Base-by-base conservation (phyloP, 352 stramenopile genomes). In the Globisporangium sylvaticum region DNA sequence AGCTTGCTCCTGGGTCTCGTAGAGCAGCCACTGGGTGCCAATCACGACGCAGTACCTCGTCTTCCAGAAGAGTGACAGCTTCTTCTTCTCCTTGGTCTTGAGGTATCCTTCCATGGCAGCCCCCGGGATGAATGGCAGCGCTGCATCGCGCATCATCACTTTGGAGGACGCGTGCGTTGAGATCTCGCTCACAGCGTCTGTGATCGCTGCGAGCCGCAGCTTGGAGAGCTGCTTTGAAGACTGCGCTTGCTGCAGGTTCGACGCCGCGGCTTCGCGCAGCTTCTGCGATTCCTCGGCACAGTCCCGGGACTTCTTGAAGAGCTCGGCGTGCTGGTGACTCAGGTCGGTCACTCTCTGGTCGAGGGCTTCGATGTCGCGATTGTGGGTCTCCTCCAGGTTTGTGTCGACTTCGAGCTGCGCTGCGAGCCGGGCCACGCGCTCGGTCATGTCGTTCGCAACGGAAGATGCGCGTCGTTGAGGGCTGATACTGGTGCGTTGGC, bases 61-160 rank as follows among this genome's bases (percentile, higher is more conserved):
- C 58, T 80, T 83, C 83, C 83, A 92, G 54, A 80, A 62, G 20
- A 74, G 31, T 18, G 77, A 70, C 50, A 80, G 80, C 56, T 84
- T 88, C 61, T 91, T 94, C 50, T 71, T 74, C 56, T 72, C 79
- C 25, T 77, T 82, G 0, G 86, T 55, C 22, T 87, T 84, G 20
- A 94, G 60, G 55, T 88, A 91, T 0, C 86, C 83, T 67, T 94
- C 85, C 83, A 94, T 94, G 0, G 73, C 50, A 0, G 85, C 83
- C 6, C 83, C 82, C 20, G 75, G 57, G 8, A 92, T 80, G 62
- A 83, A 90, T 7, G 79, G 75, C 31, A 94, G 70, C 6, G 80
- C 73, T 0, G 77, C 53, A 32, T 94, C 80, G 3, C 86, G 76
- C 65, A 69, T 48, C 29, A 75, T 46, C 1, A 65, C 46, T 20